phyloP scores from a whole-genome alignment of 441 rosid genomes.

The Bruguiera hainesii region DNA sequence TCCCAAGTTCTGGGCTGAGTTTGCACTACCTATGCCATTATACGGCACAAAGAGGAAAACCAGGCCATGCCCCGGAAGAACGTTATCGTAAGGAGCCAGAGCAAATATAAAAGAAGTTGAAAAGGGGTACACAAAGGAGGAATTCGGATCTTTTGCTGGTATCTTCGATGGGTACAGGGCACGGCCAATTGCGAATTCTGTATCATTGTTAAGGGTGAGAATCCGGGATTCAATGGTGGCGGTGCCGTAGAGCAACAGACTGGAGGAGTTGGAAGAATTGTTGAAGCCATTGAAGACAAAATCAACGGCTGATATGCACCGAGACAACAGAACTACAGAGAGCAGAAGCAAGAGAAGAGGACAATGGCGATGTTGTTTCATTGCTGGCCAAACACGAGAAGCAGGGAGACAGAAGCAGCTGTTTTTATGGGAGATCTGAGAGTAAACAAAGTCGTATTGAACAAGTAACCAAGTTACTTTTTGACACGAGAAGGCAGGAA shows the following conservation, averaged over 20 bases:
- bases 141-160: constrained; percentile 35
- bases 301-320: constrained; percentile 35
- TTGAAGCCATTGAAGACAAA: constrained; percentile 64
- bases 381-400: constrained; percentile 10
- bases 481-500: neutral
- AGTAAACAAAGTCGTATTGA: neutral
- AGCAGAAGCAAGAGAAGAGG: constrained; percentile 23
- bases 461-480: neutral
- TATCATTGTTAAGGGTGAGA: constrained; percentile 53
- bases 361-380: constrained; percentile 17
- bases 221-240: constrained; percentile 45
- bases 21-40: constrained; percentile 41
- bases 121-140: constrained; percentile 46
- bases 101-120: constrained; percentile 74
- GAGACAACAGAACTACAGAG: constrained; percentile 13
- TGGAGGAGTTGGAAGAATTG: constrained; percentile 35
- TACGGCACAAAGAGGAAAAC: constrained; percentile 57
- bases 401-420: neutral
- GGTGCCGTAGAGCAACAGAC: constrained; percentile 37
- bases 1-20: constrained; percentile 48
- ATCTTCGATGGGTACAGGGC: constrained; percentile 44
- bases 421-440: neutral
- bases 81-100: constrained; percentile 48
- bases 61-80: constrained; percentile 59
- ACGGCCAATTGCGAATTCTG: constrained; percentile 38